phyloP scores from a whole-genome alignment of 306 rosid genomes.

The Ziziphus jujuba region DNA sequence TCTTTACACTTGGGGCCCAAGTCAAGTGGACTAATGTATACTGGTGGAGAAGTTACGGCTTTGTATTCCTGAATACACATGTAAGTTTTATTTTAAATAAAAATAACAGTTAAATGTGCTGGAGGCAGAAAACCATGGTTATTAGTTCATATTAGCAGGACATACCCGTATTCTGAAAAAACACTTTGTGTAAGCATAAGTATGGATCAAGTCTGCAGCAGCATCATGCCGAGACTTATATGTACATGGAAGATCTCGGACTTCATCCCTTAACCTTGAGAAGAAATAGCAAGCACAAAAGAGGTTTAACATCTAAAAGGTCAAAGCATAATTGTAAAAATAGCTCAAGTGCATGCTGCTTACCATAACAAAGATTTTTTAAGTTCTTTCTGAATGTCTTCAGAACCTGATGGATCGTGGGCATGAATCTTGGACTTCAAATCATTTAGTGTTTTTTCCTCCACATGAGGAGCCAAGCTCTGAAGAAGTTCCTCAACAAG shows the following conservation, averaged over 20 bases:
- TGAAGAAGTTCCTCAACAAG: constrained; percentile 89
- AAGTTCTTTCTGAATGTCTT: constrained; percentile 70
- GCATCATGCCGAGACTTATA: constrained; percentile 97
- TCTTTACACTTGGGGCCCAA: constrained; percentile 87
- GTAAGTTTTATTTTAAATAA: not conserved
- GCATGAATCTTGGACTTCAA: constrained; percentile 64
- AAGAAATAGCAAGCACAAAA: constrained; percentile 14
- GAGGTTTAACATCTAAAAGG: constrained; percentile 9
- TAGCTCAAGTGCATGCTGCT: constrained; percentile 12
- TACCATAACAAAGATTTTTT: constrained; percentile 79
- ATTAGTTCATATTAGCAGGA: constrained; percentile 9
- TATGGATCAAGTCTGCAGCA: constrained; percentile 97
- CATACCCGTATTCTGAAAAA: constrained; percentile 89
- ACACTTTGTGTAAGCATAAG: constrained; percentile 80
- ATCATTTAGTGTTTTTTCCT: constrained; percentile 60
- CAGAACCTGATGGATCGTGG: constrained; percentile 64
- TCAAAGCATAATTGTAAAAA: constrained; percentile 11
- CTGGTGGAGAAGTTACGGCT: constrained; percentile 90
- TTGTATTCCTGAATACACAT: constrained; percentile 63
- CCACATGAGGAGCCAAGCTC: constrained; percentile 68
- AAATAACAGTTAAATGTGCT: not conserved
- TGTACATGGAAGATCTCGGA: constrained; percentile 84
- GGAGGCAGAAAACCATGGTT: constrained; percentile 4
- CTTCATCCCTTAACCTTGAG: constrained; percentile 95
- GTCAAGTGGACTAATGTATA: constrained; percentile 97